Evolutionary conservation across 345 rosid species (phyloP), one percentile per base, ranked within the genome.

Genomic region (Eutrema yunnanense): DNA sequence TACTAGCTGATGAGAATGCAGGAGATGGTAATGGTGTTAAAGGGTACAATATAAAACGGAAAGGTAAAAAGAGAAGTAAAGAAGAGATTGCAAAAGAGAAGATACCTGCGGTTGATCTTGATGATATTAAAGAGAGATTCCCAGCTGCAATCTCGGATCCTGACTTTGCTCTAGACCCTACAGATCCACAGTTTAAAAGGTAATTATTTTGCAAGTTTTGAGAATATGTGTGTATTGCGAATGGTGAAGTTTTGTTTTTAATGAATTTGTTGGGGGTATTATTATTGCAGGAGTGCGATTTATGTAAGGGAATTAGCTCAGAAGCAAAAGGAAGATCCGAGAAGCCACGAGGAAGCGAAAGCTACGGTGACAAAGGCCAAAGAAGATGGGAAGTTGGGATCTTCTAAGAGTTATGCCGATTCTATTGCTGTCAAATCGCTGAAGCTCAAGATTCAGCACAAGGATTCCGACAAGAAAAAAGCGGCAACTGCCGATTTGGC

Each of bases 181-280:
- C 99, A 6, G 86, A 95, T 80, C 99, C 99, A 37, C 93, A 87
- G 75, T 95, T 84, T 83, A 92, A 92, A 82, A 86, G 99, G 99
- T 95, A 46, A 4, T 4, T 52, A 10, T 62, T 61, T n/a, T 50
- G 64, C 27, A n/a, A 13, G 34, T 16, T 16, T 16, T 69, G 63
- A 52, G 62, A 11, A 7, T 12, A 13, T 49, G 3, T 49, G 51
- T 54, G 51, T 54, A 6, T 12, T 59, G 47, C 16, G 58, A 10
- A 43, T 27, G 12, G 12, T 55, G 1, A 63, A 65, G 66, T 70
- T 0, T 32, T 6, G 1, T 6, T 0, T 54, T 4, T 6, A 0
- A 33, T 60, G 14, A 47, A 22, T 27, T 41, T 53, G 60, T 48
- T 26, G 55, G 4, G 4, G 22, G 16, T 16, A 16, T 16, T 53